These are phyloP conservation scores for Rhinocladiella similis DNA, from an alignment of 2,329 filamentous ascomycete genomes.

Conservation along the genomic window DNA sequence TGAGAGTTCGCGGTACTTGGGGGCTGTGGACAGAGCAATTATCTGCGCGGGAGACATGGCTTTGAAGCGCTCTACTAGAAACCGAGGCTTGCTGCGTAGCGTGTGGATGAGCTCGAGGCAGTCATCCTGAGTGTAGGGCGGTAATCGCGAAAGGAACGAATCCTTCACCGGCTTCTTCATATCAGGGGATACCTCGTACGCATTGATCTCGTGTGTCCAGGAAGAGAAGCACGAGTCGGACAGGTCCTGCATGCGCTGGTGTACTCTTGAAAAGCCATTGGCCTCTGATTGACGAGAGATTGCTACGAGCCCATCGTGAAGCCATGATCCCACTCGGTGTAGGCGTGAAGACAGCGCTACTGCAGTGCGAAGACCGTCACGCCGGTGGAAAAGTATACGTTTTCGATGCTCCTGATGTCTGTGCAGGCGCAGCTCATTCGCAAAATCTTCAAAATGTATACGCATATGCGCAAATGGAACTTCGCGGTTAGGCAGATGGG, in stretches of 20 bases:
- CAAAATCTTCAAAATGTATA: slow-evolving; percentile 47
- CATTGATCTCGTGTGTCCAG: slow-evolving; percentile 35
- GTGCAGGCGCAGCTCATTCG: slow-evolving; percentile 42
- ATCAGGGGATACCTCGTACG: slow-evolving; percentile 32
- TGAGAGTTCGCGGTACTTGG: slow-evolving; percentile 75
- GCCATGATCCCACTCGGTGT: slow-evolving; percentile 41
- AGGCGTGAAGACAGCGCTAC: slow-evolving; percentile 45
- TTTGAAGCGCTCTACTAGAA: slow-evolving; percentile 78
- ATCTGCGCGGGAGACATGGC: slow-evolving; percentile 75
- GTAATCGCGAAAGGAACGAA: slow-evolving; percentile 63
- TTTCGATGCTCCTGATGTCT: slow-evolving; percentile 43
- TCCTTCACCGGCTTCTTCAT: slow-evolving; percentile 22
- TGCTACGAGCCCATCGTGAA: slow-evolving; percentile 47
- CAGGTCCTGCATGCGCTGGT: slow-evolving; percentile 46
- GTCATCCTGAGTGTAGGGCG: slow-evolving; percentile 70
- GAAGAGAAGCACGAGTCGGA: slow-evolving; percentile 43
- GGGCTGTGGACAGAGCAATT: slow-evolving; percentile 72
- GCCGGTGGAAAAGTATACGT: slow-evolving; percentile 40
- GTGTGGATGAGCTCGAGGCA: slow-evolving; percentile 78
- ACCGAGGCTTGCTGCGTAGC: slow-evolving; percentile 83
- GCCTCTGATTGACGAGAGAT: slow-evolving; percentile 48
- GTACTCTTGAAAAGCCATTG: slow-evolving; percentile 44
- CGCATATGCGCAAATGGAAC: slow-evolving; percentile 27
- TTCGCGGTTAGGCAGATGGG: slow-evolving; percentile 7
- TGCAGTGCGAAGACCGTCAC: slow-evolving; percentile 43